Conservation (phyloP, 2,329 filamentous ascomycete genomes). For the Claviceps quebecensis region DNA sequence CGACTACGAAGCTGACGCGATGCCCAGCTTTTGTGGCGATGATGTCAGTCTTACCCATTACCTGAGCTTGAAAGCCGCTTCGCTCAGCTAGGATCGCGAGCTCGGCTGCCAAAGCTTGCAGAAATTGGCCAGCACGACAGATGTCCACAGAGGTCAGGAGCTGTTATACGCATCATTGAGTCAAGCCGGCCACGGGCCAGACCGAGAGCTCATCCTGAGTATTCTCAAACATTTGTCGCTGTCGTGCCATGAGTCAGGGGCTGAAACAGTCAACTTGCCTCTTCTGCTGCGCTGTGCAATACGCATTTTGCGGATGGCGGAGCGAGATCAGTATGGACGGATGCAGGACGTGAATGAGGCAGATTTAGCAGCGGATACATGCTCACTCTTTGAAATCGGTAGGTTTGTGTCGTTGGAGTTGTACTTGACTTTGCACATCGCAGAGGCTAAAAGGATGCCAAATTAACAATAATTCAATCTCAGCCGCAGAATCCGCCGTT, state of each 20-base stretch:
- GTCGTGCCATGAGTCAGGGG: conserved; percentile 11
- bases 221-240: conserved; percentile 21
- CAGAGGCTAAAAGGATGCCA: not conserved
- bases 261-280: conserved; percentile 18
- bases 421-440: not conserved
- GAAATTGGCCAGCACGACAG: conserved; percentile 29
- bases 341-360: conserved; percentile 2
- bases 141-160: conserved; percentile 33
- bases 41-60: conserved; percentile 54
- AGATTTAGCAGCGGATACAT: conserved; percentile 33
- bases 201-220: conserved; percentile 40
- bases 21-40: conserved; percentile 34
- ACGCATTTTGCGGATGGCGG: conserved; percentile 30
- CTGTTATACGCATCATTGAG: conserved; percentile 69
- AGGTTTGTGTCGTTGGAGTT: conserved; percentile 4
- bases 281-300: conserved; percentile 36
- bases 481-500: conserved; percentile 17
- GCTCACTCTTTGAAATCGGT: conserved; percentile 34
- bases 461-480: conserved; percentile 3
- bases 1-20: conserved; percentile 41
- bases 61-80: conserved; percentile 59
- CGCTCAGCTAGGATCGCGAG: conserved; percentile 43
- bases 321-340: conserved; percentile 18
- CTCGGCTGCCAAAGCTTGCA: conserved; percentile 51
- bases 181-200: conserved; percentile 54